Base-by-base conservation (phyloP, 495 filamentous ascomycete genomes). In the Lepraria neglecta region DNA sequence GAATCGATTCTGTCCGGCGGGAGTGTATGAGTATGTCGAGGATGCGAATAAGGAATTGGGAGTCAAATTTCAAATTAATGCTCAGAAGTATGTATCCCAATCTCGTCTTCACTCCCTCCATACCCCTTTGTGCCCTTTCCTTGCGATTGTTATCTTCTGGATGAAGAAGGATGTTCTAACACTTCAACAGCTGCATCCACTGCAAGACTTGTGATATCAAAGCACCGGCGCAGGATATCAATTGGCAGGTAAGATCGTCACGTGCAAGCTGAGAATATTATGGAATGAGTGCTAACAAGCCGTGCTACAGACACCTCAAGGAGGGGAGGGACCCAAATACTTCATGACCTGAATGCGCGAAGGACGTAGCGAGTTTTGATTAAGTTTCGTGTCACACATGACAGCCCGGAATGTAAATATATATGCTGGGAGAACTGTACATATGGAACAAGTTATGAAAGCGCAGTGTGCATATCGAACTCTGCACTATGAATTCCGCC, bases 131-230 rank as follows among this genome's bases (percentile, higher is more conserved):
- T 9, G 7, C 28, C n/a, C 14, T 44, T 43, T 21, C 15, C 12
- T 52, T 33, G 3, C 4, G 1, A 12, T 6, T 24, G 28, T 24
- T 33, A 19, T 46, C 44, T 64, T 38, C 35, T 38, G 35, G 7
- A 10, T 10, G 21, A 58, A 9, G 48, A 28, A 21, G 30, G 10
- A 28, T 15, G 2, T 19, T 27, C 24, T 59, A 19, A 56, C 44
- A 72, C 79, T 63, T 79, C 64, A 0, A 28, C 65, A 95, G 92
- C 73, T 99, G 94, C 72, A 94, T 99, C 59, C 94, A 99, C 74
- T 99, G 94, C 79, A 99, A 99, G 82, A 97, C 94, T 4, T 99
- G 94, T 70, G 94, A 99, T 74, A 97, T 99, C 73, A 99, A 99
- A 78, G 92, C 87, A 14, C 94, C 94, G 3, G 82, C 85, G 55